phyloP scores from a whole-genome alignment of 345 rosid genomes.

The Mallotus nudiflorus region DNA sequence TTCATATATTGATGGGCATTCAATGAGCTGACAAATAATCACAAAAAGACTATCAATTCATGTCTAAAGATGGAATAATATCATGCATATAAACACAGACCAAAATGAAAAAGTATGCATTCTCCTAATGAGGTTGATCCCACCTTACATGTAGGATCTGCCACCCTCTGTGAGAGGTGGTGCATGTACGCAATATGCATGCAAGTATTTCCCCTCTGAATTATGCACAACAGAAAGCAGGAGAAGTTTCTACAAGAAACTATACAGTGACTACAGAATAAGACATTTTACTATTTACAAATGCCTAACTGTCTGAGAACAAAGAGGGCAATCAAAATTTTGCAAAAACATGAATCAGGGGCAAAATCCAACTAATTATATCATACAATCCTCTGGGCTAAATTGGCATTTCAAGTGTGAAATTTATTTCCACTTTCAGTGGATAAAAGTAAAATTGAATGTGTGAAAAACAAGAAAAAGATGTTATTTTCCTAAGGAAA shows the following conservation, averaged over 20 bases:
- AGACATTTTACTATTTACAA: background rate
- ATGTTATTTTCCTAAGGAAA: background rate
- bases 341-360: background rate
- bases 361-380: background rate
- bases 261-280: background rate
- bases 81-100: background rate
- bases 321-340: background rate
- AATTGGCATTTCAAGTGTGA: background rate
- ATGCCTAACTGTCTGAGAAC: background rate
- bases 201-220: no score
- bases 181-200: background rate
- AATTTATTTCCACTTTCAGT: background rate
- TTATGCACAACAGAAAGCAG: background rate
- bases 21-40: conserved; percentile 63
- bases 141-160: background rate
- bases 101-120: background rate
- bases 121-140: background rate
- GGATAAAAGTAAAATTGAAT: background rate
- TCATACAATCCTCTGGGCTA: background rate
- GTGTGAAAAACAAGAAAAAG: background rate
- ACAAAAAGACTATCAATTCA: background rate
- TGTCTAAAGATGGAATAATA: background rate
- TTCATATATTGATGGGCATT: conserved; percentile 87
- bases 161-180: background rate
- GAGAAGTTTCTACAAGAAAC: background rate